Evolutionary conservation across 768 basidiomycete genomes (phyloP).

Genomic region (Amanita muscaria): DNA sequence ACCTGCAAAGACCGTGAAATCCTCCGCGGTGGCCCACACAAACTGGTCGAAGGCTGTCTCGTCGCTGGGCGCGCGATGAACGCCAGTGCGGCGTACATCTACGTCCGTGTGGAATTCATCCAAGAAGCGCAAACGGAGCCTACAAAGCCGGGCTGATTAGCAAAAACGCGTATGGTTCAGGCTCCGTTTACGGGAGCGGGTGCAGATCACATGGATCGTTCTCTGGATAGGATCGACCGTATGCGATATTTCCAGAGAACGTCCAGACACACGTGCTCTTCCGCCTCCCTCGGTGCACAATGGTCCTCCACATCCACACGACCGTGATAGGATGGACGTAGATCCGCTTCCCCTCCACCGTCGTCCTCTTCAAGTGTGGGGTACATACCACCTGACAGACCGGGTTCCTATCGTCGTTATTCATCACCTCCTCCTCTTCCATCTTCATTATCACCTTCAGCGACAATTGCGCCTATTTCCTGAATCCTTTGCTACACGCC

Average conservation of each 20-base stretch:
- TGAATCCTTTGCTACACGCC: too few species aligned
- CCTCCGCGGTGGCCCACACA: slow-evolving; percentile 95
- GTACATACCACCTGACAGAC: neutral
- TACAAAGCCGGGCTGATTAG: slow-evolving; percentile 86
- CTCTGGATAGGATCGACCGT: too few species aligned
- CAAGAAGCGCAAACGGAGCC: slow-evolving; percentile 91
- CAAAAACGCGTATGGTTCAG: slow-evolving; percentile 84
- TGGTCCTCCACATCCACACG: neutral
- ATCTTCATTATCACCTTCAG: neutral
- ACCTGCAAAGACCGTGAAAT: slow-evolving; percentile 99
- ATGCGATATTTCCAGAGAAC: too few species aligned
- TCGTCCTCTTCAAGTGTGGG: neutral
- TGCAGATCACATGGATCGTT: too few species aligned
- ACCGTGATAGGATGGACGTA: slow-evolving; percentile 4
- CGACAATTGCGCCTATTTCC: too few species aligned
- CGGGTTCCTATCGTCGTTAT: neutral
- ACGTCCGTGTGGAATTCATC: slow-evolving; percentile 97
- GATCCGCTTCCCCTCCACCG: neutral
- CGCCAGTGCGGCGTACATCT: slow-evolving; percentile 97
- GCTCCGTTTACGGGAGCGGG: slow-evolving; percentile 97
- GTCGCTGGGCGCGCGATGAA: slow-evolving; percentile 98
- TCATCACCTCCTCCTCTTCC: neutral
- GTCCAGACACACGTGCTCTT: neutral
- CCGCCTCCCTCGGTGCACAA: too few species aligned
- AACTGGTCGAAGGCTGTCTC: slow-evolving; percentile 94